Base-by-base conservation (phyloP, 225 moss, liverwort and hornwort species). In the Polytrichum commune region DNA sequence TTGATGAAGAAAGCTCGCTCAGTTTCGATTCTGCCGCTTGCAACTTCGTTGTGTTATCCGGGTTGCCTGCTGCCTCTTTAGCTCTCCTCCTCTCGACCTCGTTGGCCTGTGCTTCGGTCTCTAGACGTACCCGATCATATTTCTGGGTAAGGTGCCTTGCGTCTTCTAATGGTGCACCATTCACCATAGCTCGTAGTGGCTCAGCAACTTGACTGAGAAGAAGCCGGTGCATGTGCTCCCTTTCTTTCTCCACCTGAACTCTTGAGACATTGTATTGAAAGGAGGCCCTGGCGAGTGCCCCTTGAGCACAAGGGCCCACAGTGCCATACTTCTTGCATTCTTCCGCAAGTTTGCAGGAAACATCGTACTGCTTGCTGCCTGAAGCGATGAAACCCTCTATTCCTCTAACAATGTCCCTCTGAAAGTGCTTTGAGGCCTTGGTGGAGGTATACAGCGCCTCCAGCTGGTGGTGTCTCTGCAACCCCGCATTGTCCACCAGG, bases 61-160 rank as follows among this genome's bases (percentile, higher is more conserved):
- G 75, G 64, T 89, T 89, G 63, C 90, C 89, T 64, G 86, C 84
- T 54, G 84, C 87, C 68, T 95, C 95, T 73, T 90, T 89, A 53
- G 84, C 88, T 79, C 89, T 93, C 74, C 87, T 66, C 76, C 89
- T 79, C 25, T 13, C 33, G n/a, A 84, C 78, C 67, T 85, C 76
- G 33, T 23, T 74, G 23, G 81, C 95, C 83, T 95, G 95, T 29
- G 86, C 82, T 77, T 95, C 95, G 32, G 95, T 91, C 76, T 95
- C 95, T 77, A 93, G 95, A 62, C 95, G 95, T 68, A 95, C 72
- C 68, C 92, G 90, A 56, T 92, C 92, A 79, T 95, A 95, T 29
- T 93, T 81, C 66, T 95, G 90, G 24, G 93, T 90, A 68, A 95
- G 73, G 71, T 93, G 93, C 76, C 95, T 89, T 29, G 95, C 95